Evolutionary conservation across 495 filamentous ascomycete species (phyloP).

Genomic region (Lasiosphaeria hispida): DNA sequence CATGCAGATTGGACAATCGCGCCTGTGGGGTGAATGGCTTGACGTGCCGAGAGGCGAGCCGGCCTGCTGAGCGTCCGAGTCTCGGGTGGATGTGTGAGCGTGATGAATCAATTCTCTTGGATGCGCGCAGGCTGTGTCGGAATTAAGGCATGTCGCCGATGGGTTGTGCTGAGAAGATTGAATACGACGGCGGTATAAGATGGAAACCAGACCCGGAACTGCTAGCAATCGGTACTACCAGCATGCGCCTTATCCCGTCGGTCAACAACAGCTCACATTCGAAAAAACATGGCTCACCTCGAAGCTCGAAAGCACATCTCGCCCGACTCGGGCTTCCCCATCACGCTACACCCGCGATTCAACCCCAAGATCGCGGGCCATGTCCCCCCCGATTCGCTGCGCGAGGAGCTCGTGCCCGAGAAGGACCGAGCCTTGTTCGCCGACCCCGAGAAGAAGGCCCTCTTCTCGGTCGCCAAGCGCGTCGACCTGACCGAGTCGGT

Average conservation of each 20-base stretch:
- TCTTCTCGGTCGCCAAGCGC: constrained; percentile 45
- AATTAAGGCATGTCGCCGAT: too few species aligned
- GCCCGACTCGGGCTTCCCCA: constrained; percentile 37
- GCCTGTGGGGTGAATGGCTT: too few species aligned
- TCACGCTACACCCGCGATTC: constrained; percentile 55
- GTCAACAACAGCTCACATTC: background rate
- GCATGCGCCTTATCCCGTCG: too few species aligned
- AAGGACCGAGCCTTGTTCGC: constrained; percentile 51
- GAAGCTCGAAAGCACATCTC: constrained; percentile 37
- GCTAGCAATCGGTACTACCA: background rate
- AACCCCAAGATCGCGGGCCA: constrained; percentile 53
- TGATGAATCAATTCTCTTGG: too few species aligned
- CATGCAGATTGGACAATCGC: constrained; percentile 9
- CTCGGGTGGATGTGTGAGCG: too few species aligned
- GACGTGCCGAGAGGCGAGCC: background rate
- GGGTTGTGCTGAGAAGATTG: too few species aligned
- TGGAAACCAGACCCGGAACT: background rate
- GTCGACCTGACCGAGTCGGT: constrained; percentile 53
- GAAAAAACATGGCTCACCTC: constrained; percentile 26
- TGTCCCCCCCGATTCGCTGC: constrained; percentile 45
- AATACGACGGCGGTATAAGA: background rate
- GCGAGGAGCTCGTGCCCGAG: constrained; percentile 40
- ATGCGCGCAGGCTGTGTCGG: too few species aligned
- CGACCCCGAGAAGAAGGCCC: constrained; percentile 49
- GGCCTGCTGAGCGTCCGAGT: too few species aligned